Evolutionary conservation across 148 eudicot genomes (phyloP), one percentile per base, ranked within the genome.

Genomic region (Rhododendron kiyosumense): DNA sequence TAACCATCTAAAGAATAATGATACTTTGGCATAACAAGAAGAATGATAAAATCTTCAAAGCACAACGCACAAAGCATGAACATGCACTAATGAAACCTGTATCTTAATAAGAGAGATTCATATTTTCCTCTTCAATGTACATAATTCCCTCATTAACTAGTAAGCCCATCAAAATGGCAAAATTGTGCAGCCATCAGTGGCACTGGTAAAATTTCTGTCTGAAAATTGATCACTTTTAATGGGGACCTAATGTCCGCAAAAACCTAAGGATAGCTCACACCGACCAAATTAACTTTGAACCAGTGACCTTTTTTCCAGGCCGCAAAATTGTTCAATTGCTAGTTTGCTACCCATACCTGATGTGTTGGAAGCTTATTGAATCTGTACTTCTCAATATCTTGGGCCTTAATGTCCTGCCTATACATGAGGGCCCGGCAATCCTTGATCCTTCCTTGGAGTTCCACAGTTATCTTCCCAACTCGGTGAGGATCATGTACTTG

Each of bases 351-450:
- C 49, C 65, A 3, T 36, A 87, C 99, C 99, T 96, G 99, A 85
- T 82, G 95, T 26, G 98, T 96, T 63, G 99, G 99, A 88, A 96
- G 97, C 30, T 83, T 86, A 22, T 91, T 90, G 36, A 85, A 49
- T 83, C 89, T 93, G 88, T 95, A 96, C 46, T 91, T 76, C 90
- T 96, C 92, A 49, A 96, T 88, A 7, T 94, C 93, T 85, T 84
- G 91, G 79, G 96, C 97, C 89, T 96, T 94, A 77, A 96, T 81
- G 84, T 96, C 98, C 89, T 96, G 99, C 83, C 98, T 92, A 86
- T 95, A 93, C 85, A 94, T 93, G 85, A 96, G 89, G 86, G 95
- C 99, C 87, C 94, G 92, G 85, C 95, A 92, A 74, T 95, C 98
- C 6, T 93, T 95, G 45, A 96, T 89, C 89, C 98, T 93, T 3